Percentiles rank a stretch among this genome's conserved stretches.
Conservation (phyloP, 495 filamentous ascomycete species). For the Pseudevernia furfuracea region DNA sequence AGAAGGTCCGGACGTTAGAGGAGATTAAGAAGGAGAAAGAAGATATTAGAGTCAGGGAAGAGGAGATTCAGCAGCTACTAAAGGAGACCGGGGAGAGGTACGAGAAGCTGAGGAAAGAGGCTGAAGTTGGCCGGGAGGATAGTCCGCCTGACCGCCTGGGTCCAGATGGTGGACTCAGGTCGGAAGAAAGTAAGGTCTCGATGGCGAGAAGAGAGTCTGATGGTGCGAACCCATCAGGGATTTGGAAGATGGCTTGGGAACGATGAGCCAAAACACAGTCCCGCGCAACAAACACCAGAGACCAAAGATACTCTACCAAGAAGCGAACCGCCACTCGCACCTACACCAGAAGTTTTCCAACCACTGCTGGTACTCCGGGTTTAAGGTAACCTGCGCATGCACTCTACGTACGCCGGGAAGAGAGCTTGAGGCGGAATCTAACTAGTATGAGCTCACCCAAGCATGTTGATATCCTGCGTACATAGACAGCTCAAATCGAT, state of each 20-base stretch:
- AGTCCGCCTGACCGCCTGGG: not conserved
- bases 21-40: conserved; percentile 57
- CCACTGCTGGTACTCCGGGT: not conserved
- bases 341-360: not conserved
- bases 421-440: not conserved
- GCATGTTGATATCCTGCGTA: not conserved
- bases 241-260: not conserved
- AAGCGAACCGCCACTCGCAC: not conserved
- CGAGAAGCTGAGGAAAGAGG: conserved; percentile 50
- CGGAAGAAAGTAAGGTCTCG: not conserved
- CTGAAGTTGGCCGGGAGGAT: conserved; percentile 28
- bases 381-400: not conserved
- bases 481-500: not conserved
- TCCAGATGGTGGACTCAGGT: conserved; percentile 2
- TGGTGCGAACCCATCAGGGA: not conserved
- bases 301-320: not conserved
- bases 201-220: not conserved
- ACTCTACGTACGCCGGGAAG: not conserved
- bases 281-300: not conserved
- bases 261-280: not conserved
- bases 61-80: conserved; percentile 72
- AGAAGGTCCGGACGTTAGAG: conserved; percentile 51
- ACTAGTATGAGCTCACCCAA: not conserved
- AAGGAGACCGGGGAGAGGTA: conserved; percentile 78
- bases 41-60: conserved; percentile 65